A percentile compares a stretch with the other conserved stretches of the same genome.
Evolutionary conservation across 1,284 basidiomycete species (phyloP).

Genomic region (Tylopilus orsonianus): DNA sequence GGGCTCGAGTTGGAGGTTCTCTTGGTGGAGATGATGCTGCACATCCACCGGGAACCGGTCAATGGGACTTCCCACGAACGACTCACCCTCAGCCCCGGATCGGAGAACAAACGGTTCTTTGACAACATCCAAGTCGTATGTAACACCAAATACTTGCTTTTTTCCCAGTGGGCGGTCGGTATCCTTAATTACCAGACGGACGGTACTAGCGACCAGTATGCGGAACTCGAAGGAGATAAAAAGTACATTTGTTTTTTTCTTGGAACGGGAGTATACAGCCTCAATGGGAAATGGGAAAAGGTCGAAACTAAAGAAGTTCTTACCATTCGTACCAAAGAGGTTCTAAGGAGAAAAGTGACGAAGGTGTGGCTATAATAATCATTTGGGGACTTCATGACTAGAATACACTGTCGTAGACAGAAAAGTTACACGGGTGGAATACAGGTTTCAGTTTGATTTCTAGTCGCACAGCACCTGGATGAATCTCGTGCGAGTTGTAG

Average conservation of each 20-base stretch:
- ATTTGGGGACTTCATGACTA: no score
- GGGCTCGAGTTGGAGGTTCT: constrained; percentile 23
- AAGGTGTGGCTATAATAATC: constrained; percentile 20
- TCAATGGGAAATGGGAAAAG: constrained; percentile 22
- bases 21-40: constrained; percentile 26
- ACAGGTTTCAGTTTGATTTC: not conserved
- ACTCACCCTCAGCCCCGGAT: constrained; percentile 15
- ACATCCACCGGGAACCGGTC: constrained; percentile 14
- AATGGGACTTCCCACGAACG: constrained; percentile 11
- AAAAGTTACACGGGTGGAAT: not conserved
- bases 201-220: constrained; percentile 12
- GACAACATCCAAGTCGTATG: constrained; percentile 14
- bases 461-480: not conserved
- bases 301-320: constrained; percentile 20
- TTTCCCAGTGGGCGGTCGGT: constrained; percentile 27
- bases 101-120: constrained; percentile 15
- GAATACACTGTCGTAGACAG: not conserved
- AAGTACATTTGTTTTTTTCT: constrained; percentile 27
- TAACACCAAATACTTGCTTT: constrained; percentile 17
- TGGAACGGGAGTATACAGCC: constrained; percentile 23
- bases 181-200: constrained; percentile 27
- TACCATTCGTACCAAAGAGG: constrained; percentile 21
- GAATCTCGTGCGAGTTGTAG: not conserved
- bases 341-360: constrained; percentile 13
- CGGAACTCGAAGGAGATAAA: constrained; percentile 13